Evolutionary conservation across 495 filamentous ascomycete genomes (phyloP).

Genomic region (Hypoxylon rickii): DNA sequence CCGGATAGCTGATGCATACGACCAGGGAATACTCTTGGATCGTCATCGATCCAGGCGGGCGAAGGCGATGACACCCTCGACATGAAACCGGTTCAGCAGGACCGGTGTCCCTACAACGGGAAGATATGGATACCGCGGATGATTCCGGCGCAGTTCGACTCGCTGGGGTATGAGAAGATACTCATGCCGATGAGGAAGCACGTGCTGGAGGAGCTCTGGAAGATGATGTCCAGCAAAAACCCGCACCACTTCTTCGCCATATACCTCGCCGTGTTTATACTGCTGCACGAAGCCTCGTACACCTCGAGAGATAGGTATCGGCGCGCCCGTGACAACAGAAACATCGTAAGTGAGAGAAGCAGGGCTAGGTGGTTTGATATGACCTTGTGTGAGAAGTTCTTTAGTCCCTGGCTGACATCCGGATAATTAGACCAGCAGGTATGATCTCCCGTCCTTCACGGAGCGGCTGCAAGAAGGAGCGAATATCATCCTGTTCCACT

Average conservation of each 20-base stretch:
- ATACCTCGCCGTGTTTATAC: slow-evolving; percentile 48
- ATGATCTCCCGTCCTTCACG: slow-evolving; percentile 37
- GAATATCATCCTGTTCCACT: slow-evolving; percentile 42
- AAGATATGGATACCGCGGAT: slow-evolving; percentile 46
- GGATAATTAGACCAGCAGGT: slow-evolving; percentile 2
- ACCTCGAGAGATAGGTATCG: slow-evolving; percentile 37
- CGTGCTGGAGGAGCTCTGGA: slow-evolving; percentile 40
- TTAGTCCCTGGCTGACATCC: slow-evolving; percentile 1
- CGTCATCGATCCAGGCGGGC: slow-evolving; percentile 43
- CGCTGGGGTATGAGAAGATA: slow-evolving; percentile 43
- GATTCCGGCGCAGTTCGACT: slow-evolving; percentile 56
- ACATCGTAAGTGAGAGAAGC: slow-evolving; percentile 15
- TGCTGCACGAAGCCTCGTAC: slow-evolving; percentile 39
- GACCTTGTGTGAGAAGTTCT: too few relatives aligned
- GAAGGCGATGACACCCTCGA: slow-evolving; percentile 40
- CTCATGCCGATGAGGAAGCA: slow-evolving; percentile 36
- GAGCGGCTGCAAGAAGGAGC: slow-evolving; percentile 39
- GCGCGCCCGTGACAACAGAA: slow-evolving; percentile 34
- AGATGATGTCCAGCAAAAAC: slow-evolving; percentile 38
- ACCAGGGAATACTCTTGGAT: slow-evolving; percentile 43
- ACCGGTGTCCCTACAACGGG: slow-evolving; percentile 29
- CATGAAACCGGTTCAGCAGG: slow-evolving; percentile 29
- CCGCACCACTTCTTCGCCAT: slow-evolving; percentile 45
- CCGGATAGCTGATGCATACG: slow-evolving; percentile 8
- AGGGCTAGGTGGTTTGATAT: background rate